phyloP scores from a whole-genome alignment of 345 rosid species.

The Reutealis trisperma region DNA sequence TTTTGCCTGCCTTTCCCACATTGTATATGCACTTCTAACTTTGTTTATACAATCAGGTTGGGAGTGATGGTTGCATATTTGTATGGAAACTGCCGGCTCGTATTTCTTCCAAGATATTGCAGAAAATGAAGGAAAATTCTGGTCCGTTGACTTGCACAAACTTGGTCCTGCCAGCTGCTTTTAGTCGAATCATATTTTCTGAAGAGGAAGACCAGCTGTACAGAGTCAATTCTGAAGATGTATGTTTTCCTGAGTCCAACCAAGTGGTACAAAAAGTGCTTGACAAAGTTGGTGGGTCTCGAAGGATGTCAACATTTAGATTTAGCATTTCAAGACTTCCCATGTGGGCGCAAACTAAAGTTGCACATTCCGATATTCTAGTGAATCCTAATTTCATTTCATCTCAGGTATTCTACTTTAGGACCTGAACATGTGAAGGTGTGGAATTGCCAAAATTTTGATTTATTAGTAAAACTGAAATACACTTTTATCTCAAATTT shows the following conservation, averaged over 20 bases:
- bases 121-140: conserved; percentile 46
- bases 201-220: conserved; percentile 41
- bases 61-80: conserved; percentile 78
- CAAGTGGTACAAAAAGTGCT: conserved; percentile 18
- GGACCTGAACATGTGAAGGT: conserved; percentile 2
- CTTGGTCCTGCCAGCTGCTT: conserved; percentile 35
- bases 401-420: conserved; percentile 50
- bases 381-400: conserved; percentile 39
- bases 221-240: conserved; percentile 29
- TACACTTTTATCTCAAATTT: background rate
- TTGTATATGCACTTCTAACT: conserved; percentile 15
- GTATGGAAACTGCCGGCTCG: conserved; percentile 71
- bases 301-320: conserved; percentile 59
- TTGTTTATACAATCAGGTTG: conserved; percentile 51
- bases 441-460: conserved; percentile 7
- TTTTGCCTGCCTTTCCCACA: conserved; percentile 3
- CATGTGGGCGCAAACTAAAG: conserved; percentile 80
- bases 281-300: conserved; percentile 37
- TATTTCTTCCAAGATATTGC: conserved; percentile 55
- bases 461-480: background rate
- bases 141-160: conserved; percentile 43
- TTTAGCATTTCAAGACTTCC: conserved; percentile 84
- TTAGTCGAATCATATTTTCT: conserved; percentile 35
- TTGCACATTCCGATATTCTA: conserved; percentile 35
- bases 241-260: conserved; percentile 19